Conservation (phyloP, 352 stramenopile genomes). For the Phytophthora fragariaefolia region DNA sequence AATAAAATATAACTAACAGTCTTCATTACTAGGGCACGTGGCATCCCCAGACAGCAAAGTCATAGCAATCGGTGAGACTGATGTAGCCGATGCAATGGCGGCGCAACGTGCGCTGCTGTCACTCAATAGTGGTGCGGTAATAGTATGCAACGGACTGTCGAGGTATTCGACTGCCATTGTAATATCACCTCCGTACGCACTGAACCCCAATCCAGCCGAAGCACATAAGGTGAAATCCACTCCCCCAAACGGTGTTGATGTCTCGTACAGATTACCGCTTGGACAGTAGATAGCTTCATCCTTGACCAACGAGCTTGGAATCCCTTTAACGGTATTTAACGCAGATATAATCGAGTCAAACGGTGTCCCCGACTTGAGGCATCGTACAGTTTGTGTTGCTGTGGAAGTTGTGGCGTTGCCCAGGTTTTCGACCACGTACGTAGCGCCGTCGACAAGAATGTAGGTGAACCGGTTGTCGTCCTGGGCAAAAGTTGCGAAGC, state of each 20-base stretch:
- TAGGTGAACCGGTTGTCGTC: slow-evolving; percentile 22
- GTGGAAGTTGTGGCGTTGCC: not conserved
- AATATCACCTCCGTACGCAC: slow-evolving; percentile 18
- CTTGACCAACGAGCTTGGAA: not conserved
- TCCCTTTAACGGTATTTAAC: not conserved
- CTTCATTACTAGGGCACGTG: too few relatives aligned
- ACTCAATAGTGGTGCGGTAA: not conserved
- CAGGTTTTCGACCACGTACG: slow-evolving; percentile 9
- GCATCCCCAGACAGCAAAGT: not conserved
- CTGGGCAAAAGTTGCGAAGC: slow-evolving; percentile 21
- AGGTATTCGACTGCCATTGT: slow-evolving; percentile 24
- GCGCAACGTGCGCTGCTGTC: not conserved
- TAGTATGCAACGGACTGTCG: not conserved
- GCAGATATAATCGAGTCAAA: slow-evolving; percentile 1
- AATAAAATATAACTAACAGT: too few relatives aligned
- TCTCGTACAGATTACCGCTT: slow-evolving; percentile 12
- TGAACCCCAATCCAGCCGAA: slow-evolving; percentile 9
- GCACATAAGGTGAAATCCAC: slow-evolving; percentile 29
- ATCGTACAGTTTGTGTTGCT: not conserved
- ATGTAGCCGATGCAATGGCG: not conserved
- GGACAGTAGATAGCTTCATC: not conserved
- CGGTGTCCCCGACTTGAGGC: not conserved
- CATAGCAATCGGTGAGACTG: not conserved
- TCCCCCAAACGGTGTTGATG: slow-evolving; percentile 15
- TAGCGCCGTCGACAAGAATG: slow-evolving; percentile 21